Base-by-base conservation (phyloP, 2,329 filamentous ascomycete species). In the Alternaria consortialis region DNA sequence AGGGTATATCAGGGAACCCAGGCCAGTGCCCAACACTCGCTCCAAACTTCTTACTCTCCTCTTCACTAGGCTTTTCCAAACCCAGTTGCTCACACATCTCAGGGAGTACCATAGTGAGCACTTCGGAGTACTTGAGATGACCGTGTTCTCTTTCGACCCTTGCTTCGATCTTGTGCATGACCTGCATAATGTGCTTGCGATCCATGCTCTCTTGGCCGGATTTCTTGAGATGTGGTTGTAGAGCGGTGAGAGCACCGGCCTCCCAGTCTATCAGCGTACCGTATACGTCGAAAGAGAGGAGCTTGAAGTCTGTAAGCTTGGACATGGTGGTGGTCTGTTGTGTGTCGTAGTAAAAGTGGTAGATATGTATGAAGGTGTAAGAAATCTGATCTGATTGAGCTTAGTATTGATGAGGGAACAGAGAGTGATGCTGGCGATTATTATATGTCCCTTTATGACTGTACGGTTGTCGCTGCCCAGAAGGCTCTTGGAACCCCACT, bases 241-340 rank as follows among this genome's bases (percentile, higher is more conserved):
- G 82, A 3, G 85, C 82, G 2, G 77, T 66, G 53, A 85, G 77
- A 58, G 92, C 85, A 60, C 90, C 90, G n/a, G 80, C 75, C 75
- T 93, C 89, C 90, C 90, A 93, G 81, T 94, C 90, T 62, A 94
- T 87, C 4, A 94, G 84, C 0, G 91, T 94, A 76, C 91, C 91
- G 77, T 91, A 94, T 81, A 91, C 88, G 79, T 94, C 91, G 79
- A 94, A 93, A 70, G 87, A 88, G 51, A 92, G 85, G 60, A 86
- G 78, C 25, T 78, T 79, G 74, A 82, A 85, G 54, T 80, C 72
- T 31, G 72, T 77, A 31, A 80, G 73, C 36, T 73, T 76, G 20
- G 74, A 68, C 74, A 77, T 77, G 40, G 9, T 57, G 51, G 42
- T 13, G 32, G n/a, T 31, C 34, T 32, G 43, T 25, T 25, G 39